Evolutionary conservation across 495 filamentous ascomycete genomes (phyloP), one percentile per base, ranked within the genome.

Genomic region (Lophium mytilinum): DNA sequence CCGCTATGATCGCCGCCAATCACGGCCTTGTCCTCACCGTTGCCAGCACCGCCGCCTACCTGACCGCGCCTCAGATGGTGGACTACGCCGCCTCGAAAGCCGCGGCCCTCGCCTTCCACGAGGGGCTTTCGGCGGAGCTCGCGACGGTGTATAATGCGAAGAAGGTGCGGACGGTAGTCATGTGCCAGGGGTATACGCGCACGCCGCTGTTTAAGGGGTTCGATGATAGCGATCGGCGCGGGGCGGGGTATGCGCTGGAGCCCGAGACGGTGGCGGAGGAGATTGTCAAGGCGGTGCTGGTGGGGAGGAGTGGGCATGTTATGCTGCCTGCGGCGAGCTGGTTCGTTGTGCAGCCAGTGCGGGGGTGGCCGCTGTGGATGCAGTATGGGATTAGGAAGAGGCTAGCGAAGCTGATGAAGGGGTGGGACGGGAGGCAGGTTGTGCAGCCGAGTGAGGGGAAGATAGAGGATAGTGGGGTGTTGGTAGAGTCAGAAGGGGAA

Each of bases 21-120:
- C 85, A 89, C 69, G 87, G 87, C 52, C 87, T 86, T 77, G 71
- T 89, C 14, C 82, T 89, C 9, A 90, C 86, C 0, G 78, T 90
- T 15, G 81, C 86, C n/a, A 80, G 75, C 17, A 72, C 80, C 49
- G 83, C 84, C 0, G 77, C 78, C 0, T 85, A 80, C 71, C 60
- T 81, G 4, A 74, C 77, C 0, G 75, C 83, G 11, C 81, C 85
- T 4, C 77, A 78, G 68, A 82, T 88, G 78, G 78, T 83, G 18
- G 83, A 85, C 66, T 90, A 90, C 71, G 76, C 73, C 1, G 78
- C 81, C 7, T 77, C 76, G 50, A 90, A 90, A 72, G 81, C 87
- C 0, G 86, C 84, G 0, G 78, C 82, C 0, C 67, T 82, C 39
- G 66, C 78, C 4, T 86, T 89, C 69, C 86, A 89, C 66, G 83